A percentile compares a stretch with the other conserved stretches of the same genome.
Evolutionary conservation across 106 monocot genomes (phyloP).

Genomic region (Platanthera guangdongensis): DNA sequence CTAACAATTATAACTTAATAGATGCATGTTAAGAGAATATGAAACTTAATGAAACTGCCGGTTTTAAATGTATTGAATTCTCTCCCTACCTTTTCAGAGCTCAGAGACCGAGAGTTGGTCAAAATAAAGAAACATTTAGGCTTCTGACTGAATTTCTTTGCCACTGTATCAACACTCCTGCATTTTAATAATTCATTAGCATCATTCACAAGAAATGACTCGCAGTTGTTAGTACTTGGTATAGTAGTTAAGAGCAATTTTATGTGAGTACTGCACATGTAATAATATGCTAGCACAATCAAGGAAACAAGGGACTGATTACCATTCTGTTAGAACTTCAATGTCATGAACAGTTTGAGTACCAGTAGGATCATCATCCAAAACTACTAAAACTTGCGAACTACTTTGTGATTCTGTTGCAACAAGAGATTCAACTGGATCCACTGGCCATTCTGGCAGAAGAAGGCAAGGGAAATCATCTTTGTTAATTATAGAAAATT

Average conservation of each 20-base stretch:
- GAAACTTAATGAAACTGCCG: background rate
- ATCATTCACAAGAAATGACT: background rate
- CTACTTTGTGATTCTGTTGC: conserved; percentile 18
- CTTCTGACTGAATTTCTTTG: conserved; percentile 54
- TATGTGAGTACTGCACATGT: background rate
- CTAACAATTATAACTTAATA: background rate
- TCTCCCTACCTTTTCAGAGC: conserved; percentile 65
- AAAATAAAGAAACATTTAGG: conserved; percentile 84
- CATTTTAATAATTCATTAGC: conserved; percentile 8
- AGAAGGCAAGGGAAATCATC: conserved; percentile 54
- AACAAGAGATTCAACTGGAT: conserved; percentile 47
- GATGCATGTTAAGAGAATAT: background rate
- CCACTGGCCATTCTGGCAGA: conserved; percentile 78
- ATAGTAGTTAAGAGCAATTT: too few species aligned
- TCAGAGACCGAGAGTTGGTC: conserved; percentile 87
- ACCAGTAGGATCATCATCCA: conserved; percentile 98
- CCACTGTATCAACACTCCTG: conserved; percentile 70
- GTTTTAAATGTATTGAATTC: conserved; percentile 1
- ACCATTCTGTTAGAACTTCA: conserved; percentile 95
- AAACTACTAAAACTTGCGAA: conserved; percentile 66
- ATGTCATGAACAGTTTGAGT: conserved; percentile 97
- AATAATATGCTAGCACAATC: background rate
- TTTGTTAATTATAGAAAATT: conserved; percentile 38
- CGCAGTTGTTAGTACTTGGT: background rate
- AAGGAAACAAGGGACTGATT: conserved; percentile 1